Base-by-base conservation (phyloP, 2,329 filamentous ascomycete genomes). In the Dryadomyces quercivorus region DNA sequence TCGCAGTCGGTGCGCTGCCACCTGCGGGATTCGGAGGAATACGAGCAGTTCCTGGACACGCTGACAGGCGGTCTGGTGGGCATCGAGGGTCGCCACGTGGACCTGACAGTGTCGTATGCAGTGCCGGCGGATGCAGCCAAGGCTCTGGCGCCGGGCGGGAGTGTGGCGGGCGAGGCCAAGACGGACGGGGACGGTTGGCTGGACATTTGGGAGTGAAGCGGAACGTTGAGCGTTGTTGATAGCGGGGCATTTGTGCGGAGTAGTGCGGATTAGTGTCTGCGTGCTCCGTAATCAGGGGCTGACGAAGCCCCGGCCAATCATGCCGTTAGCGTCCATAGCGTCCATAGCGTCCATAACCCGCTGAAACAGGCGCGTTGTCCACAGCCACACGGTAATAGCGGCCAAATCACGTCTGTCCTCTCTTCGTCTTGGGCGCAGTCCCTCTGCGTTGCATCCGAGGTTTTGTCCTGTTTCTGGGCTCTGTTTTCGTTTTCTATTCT, bases 1-100 rank as follows among this genome's bases (percentile, higher is more conserved):
- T 67, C 71, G 1, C 69, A 68, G 53, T 66, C 67, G 2, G 60
- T 56, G 38, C 65, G 63, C 20, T 78, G 77, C 64, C 63, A 62
- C 7, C 67, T 79, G 26, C 70, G 73, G 4, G 63, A 72, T 3
- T 66, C 69, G 0, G 64, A 68, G 12, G 63, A 67, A 15, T 78
- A 67, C 55, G 62, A 65, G 21, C 58, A 60, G 18, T 69, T 70
- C 51, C 55, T 75, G 40, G 62, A 67, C 52, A 66, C 71, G 49
- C 58, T 75, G 12, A 72, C 71, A 3, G 69, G 63, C 22, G 69
- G 69, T 6, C 58, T 71, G 10, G 60, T 69, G 13, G 68, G 71
- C 45, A 62, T 67, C 3, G 59, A 62, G 6, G 69, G 66, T 21
- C 59, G 57, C 22, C 61, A 68, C 53, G 56, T 57, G 0, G 70